A percentile compares a stretch with the other conserved stretches of the same genome.
These are phyloP conservation scores for Solanum neorickii DNA, from an alignment of 257 asterid genomes.

Conservation along the genomic window DNA sequence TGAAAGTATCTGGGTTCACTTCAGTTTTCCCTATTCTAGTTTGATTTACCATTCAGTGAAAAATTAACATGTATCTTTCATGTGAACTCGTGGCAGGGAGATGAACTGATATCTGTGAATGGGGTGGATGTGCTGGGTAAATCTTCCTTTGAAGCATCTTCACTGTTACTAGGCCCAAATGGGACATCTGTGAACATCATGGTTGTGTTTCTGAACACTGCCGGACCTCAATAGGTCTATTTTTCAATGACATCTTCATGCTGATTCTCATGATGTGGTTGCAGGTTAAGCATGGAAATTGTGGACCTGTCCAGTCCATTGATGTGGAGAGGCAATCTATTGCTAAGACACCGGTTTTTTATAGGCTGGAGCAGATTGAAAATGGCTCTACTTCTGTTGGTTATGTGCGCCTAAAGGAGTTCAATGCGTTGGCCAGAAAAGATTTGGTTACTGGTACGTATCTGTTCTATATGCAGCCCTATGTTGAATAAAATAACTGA, in stretches of 20 bases:
- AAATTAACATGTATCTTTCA: neutral
- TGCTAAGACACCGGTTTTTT: constrained; percentile 89
- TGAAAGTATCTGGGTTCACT: neutral
- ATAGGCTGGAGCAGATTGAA: constrained; percentile 66
- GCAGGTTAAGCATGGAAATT: constrained; percentile 91
- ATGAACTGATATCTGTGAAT: constrained; percentile 69
- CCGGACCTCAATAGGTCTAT: constrained; percentile 34
- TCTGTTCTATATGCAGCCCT: neutral
- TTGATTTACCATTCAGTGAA: neutral
- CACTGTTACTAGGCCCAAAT: constrained; percentile 80
- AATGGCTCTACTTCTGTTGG: constrained; percentile 57
- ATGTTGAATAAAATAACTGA: neutral
- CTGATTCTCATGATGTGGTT: constrained; percentile 12
- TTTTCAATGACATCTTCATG: constrained; percentile 18
- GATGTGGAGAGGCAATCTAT: constrained; percentile 77
- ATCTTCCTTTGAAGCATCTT: constrained; percentile 89
- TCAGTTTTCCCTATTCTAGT: neutral
- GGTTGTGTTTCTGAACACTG: constrained; percentile 21
- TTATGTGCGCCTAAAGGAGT: constrained; percentile 92
- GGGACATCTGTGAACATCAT: constrained; percentile 73
- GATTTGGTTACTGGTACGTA: constrained; percentile 77
- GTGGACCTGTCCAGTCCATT: constrained; percentile 79
- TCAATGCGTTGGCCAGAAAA: constrained; percentile 95
- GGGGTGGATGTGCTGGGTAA: constrained; percentile 81
- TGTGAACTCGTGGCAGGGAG: constrained; percentile 50